A percentile compares a stretch with the other conserved stretches of the same genome.
phyloP scores from a whole-genome alignment of 2,329 filamentous ascomycete species.

The Fusarium anguioides region DNA sequence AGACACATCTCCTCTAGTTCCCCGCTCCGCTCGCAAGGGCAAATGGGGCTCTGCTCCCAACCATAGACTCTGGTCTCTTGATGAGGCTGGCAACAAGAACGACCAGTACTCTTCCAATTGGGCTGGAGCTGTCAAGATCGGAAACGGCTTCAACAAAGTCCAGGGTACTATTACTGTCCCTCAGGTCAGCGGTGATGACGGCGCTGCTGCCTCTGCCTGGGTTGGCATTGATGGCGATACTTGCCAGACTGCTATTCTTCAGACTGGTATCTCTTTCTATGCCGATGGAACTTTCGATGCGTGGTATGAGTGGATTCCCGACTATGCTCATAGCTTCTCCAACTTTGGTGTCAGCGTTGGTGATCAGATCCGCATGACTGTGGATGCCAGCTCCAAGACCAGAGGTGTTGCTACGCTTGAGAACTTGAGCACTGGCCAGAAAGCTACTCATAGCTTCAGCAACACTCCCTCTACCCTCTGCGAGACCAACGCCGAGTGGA shows the following conservation, averaged over 20 bases:
- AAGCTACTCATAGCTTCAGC: constrained; percentile 62
- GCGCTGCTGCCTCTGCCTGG: constrained; percentile 46
- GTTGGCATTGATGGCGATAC: constrained; percentile 62
- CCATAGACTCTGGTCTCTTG: constrained; percentile 2
- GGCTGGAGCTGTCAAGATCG: constrained; percentile 8
- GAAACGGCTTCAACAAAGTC: constrained; percentile 9
- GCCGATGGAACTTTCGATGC: constrained; percentile 53
- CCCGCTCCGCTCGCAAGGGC: constrained; percentile 5
- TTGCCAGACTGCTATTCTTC: constrained; percentile 54
- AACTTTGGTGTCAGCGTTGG: constrained; percentile 47
- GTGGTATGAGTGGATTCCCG: constrained; percentile 61
- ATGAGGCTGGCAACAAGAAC: neutral
- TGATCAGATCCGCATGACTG: constrained; percentile 47
- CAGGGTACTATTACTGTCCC: constrained; percentile 18
- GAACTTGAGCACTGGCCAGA: constrained; percentile 64
- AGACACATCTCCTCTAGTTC: constrained; percentile 8
- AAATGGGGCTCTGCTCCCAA: constrained; percentile 11
- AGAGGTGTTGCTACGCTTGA: constrained; percentile 46
- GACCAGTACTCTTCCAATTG: constrained; percentile 15
- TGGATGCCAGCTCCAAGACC: constrained; percentile 8
- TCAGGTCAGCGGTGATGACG: neutral
- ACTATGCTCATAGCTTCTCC: constrained; percentile 54
- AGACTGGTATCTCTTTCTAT: constrained; percentile 57
- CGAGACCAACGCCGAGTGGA: constrained; percentile 71
- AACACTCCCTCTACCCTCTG: constrained; percentile 58